Evolutionary conservation across 148 eudicot species (phyloP).

Genomic region (Arctostaphylos glauca): DNA sequence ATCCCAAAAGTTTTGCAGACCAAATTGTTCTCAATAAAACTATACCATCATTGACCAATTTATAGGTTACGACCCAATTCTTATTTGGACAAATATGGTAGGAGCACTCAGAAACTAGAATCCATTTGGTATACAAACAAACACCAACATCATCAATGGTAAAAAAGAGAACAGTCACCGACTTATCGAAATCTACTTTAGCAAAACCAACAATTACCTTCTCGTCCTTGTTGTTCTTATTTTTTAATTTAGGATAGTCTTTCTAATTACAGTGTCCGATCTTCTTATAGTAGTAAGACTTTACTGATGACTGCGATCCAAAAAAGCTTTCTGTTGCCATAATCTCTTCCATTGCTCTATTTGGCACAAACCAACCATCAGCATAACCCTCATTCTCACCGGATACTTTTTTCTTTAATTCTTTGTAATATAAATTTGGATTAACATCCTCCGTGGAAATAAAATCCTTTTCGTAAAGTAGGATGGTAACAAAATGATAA

Average conservation of each 20-base stretch:
- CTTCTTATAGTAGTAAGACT: neutral
- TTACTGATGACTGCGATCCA: neutral
- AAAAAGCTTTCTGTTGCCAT: neutral
- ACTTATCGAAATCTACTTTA: neutral
- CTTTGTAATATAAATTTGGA: neutral
- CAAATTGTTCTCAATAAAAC: neutral
- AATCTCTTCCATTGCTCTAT: neutral
- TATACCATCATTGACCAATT: neutral
- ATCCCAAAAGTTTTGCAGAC: constrained; percentile 9
- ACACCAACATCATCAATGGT: too few relatives aligned
- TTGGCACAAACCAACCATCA: neutral
- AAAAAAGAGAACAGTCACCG: too few relatives aligned
- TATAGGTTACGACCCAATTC: neutral
- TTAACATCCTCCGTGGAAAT: neutral
- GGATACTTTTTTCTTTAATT: neutral
- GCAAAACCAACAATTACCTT: neutral
- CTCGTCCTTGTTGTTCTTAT: neutral
- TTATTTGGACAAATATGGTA: constrained; percentile 4
- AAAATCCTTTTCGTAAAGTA: neutral
- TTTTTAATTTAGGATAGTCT: neutral
- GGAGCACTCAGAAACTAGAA: neutral
- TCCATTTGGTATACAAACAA: neutral
- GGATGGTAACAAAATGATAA: neutral
- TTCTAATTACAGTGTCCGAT: neutral
- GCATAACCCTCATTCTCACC: neutral